Evolutionary conservation across 768 basidiomycete genomes (phyloP).

Genomic region (Dioszegia crocea): DNA sequence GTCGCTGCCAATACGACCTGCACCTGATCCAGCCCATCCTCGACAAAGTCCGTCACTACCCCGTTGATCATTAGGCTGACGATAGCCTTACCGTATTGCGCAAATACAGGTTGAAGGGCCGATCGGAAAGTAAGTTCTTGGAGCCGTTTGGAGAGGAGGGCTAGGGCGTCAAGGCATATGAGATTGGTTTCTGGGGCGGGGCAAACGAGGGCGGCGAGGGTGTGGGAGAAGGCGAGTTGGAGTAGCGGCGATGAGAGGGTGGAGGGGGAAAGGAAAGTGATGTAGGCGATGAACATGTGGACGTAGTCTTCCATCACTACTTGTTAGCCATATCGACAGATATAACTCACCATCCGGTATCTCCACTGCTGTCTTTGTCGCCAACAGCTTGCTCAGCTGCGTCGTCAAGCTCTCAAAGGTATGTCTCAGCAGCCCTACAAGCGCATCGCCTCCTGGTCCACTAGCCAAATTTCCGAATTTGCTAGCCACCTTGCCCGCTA

Average conservation of each 20-base stretch:
- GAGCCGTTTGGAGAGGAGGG: conserved; percentile 66
- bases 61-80: conserved; percentile 68
- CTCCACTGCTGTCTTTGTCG: conserved; percentile 63
- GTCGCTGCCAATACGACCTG: conserved; percentile 68
- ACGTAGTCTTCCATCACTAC: conserved; percentile 94
- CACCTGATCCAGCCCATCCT: conserved; percentile 69
- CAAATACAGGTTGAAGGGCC: conserved; percentile 48
- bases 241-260: conserved; percentile 76
- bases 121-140: conserved; percentile 9
- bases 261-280: conserved; percentile 65
- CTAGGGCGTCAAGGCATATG: conserved; percentile 73
- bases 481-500: conserved; percentile 77
- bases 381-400: conserved; percentile 65
- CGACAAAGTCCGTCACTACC: conserved; percentile 79
- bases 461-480: conserved; percentile 64
- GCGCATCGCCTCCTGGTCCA: conserved; percentile 51
- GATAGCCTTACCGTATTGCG: conserved; percentile 62
- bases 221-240: conserved; percentile 68
- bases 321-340: conserved; percentile 7
- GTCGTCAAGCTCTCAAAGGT: conserved; percentile 72
- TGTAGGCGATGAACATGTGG: conserved; percentile 68
- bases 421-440: conserved; percentile 60
- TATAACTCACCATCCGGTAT: conserved; percentile 74
- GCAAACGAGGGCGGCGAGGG: conserved; percentile 73
- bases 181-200: conserved; percentile 78